phyloP scores from a whole-genome alignment of 163 green algal genomes.

The Chloromonas sp. region DNA sequence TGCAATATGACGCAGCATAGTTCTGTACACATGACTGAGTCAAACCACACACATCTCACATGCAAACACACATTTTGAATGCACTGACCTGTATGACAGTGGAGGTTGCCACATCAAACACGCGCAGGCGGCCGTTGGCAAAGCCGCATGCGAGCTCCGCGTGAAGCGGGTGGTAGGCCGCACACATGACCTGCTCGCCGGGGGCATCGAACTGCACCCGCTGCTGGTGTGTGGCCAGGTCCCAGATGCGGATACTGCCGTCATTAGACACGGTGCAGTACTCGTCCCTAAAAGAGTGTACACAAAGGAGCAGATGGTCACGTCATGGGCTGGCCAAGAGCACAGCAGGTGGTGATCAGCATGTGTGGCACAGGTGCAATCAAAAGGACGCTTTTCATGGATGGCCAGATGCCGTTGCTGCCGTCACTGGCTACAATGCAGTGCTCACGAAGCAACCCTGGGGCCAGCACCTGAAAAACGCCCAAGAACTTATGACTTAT shows the following conservation, averaged over 20 bases:
- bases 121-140: constrained; percentile 43
- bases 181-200: constrained; percentile 37
- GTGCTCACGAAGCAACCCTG: too few relatives aligned
- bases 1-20: too few relatives aligned
- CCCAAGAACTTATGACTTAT: too few relatives aligned
- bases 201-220: constrained; percentile 66
- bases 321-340: background rate
- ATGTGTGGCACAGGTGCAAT: background rate
- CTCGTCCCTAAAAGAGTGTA: constrained; percentile 29
- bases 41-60: too few relatives aligned
- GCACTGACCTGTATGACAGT: constrained; percentile 46
- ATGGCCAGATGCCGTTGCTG: too few relatives aligned
- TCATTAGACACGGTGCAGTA: constrained; percentile 60
- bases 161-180: constrained; percentile 54
- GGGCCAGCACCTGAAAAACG: too few relatives aligned
- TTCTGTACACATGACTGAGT: too few relatives aligned
- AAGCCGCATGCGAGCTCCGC: constrained; percentile 62
- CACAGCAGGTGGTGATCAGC: background rate
- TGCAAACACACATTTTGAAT: too few relatives aligned
- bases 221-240: constrained; percentile 51
- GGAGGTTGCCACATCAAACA: constrained; percentile 65
- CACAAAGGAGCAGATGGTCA: too few relatives aligned
- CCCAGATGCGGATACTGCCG: constrained; percentile 66
- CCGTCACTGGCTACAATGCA: too few relatives aligned
- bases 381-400: too few relatives aligned